Evolutionary conservation across 1,284 basidiomycete genomes (phyloP).

Genomic region (Boletus sp.): DNA sequence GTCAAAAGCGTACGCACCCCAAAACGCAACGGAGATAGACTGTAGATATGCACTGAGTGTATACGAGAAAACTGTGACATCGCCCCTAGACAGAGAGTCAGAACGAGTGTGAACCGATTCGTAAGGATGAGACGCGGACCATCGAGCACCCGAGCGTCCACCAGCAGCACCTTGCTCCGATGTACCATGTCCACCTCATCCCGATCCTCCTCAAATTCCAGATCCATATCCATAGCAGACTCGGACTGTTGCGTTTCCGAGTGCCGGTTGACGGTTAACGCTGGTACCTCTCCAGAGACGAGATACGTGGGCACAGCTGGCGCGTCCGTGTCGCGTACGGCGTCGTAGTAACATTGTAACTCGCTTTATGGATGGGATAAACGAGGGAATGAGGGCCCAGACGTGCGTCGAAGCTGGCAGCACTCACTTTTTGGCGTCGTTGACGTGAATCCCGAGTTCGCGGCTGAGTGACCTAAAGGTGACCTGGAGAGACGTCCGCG

Average conservation of each 20-base stretch:
- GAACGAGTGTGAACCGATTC: background rate
- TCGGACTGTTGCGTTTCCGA: conserved; percentile 26
- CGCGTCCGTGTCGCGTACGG: conserved; percentile 36
- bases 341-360: conserved; percentile 52
- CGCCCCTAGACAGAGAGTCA: conserved; percentile 37
- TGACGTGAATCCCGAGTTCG: conserved; percentile 64
- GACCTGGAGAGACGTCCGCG: conserved; percentile 42
- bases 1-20: conserved; percentile 40
- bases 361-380: conserved; percentile 41
- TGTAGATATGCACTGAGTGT: conserved; percentile 58
- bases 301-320: conserved; percentile 63
- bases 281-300: conserved; percentile 48
- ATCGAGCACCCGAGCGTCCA: conserved; percentile 56
- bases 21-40: conserved; percentile 57
- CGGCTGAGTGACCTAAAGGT: conserved; percentile 72
- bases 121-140: conserved; percentile 38
- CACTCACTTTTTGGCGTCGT: conserved; percentile 65
- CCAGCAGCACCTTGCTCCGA: conserved; percentile 47
- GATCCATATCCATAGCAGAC: conserved; percentile 44
- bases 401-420: background rate
- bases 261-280: conserved; percentile 14
- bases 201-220: conserved; percentile 35
- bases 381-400: background rate
- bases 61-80: conserved; percentile 48
- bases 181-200: conserved; percentile 34